Conservation (phyloP, 1,284 basidiomycete species). For the Exsudoporus floridanus region DNA sequence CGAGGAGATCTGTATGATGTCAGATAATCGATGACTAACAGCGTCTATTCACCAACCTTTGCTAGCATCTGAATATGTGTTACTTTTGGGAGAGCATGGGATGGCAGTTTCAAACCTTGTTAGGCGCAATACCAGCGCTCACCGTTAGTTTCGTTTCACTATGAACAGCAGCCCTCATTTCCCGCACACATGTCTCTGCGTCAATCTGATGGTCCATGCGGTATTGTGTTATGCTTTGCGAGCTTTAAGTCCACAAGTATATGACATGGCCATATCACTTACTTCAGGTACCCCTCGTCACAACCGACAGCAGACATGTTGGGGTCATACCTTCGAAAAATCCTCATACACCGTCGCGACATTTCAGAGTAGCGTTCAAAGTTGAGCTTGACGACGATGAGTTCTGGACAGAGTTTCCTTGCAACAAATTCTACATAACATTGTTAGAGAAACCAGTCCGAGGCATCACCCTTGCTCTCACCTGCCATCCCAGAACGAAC, state of each 20-base stretch:
- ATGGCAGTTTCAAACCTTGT: slow-evolving; percentile 52
- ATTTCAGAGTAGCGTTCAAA: slow-evolving; percentile 71
- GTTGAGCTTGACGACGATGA: slow-evolving; percentile 72
- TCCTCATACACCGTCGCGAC: slow-evolving; percentile 65
- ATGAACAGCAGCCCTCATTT: slow-evolving; percentile 73
- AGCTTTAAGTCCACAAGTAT: slow-evolving; percentile 3
- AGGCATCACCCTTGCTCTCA: slow-evolving; percentile 32
- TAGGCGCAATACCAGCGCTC: slow-evolving; percentile 91
- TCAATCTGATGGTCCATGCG: slow-evolving; percentile 65
- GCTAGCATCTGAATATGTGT: slow-evolving; percentile 60
- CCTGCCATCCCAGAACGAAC: slow-evolving; percentile 88
- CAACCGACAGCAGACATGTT: slow-evolving; percentile 78
- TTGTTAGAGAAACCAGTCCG: background rate
- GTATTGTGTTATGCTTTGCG: slow-evolving; percentile 70
- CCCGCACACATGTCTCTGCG: slow-evolving; percentile 72
- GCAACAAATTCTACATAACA: slow-evolving; percentile 73
- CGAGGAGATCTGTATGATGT: slow-evolving; percentile 76
- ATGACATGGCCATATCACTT: slow-evolving; percentile 24
- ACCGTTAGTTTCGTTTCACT: slow-evolving; percentile 84
- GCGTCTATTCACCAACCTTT: slow-evolving; percentile 52
- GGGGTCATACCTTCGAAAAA: slow-evolving; percentile 78
- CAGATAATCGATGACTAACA: background rate
- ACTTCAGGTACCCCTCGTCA: slow-evolving; percentile 92
- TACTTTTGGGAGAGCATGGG: slow-evolving; percentile 15
- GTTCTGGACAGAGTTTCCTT: slow-evolving; percentile 88